Base-by-base conservation (phyloP, 306 rosid species). In the Fragaria iinumae region DNA sequence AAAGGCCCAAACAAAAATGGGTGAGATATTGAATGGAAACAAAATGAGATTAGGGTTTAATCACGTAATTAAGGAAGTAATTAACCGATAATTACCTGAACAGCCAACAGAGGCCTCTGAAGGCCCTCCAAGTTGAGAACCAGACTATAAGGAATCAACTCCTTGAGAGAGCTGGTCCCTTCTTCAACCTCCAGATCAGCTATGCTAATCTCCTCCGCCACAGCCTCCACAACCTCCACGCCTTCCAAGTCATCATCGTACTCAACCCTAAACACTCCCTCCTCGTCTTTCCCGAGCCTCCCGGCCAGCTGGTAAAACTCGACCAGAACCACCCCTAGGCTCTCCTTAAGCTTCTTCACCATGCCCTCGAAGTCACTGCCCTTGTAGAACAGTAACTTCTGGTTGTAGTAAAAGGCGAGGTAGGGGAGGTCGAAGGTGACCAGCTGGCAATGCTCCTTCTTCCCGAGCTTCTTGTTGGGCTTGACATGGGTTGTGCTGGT, bases 371-470 rank as follows among this genome's bases (percentile, higher is more conserved):
- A 92, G 66, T 85, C 89, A 0, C 36, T 80, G 1, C 91, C 97
- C 45, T 83, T 86, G 90, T 90, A 95, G 29, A 95, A 80, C 11
- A 95, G 53, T 6, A 95, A 67, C 89, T 95, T 95, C 63, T 95
- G 99, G 89, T 95, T 95, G 86, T 95, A 95, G 88, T 90, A 95
- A 52, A 95, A 95, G 14, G 99, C 99, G 13, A 95, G 64, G 67
- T 95, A 95, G 1, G 99, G 99, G 12, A 92, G 90, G 65, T 95
- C 99, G 80, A 92, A 95, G 27, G 99, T 92, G n/a, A 88, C 81
- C 38, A 95, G 57, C n/a, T 88, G 97, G 11, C 75, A 95, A 6
- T 76, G 57, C 75, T 89, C 87, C 44, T 89, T 89, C 59, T n/a
- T 90, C 1, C 97, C 97, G 3, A 95, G 62, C 21, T 87, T 84